These are phyloP conservation scores for Mycena leptocephala DNA, from an alignment of 768 basidiomycete species.

Conservation along the genomic window DNA sequence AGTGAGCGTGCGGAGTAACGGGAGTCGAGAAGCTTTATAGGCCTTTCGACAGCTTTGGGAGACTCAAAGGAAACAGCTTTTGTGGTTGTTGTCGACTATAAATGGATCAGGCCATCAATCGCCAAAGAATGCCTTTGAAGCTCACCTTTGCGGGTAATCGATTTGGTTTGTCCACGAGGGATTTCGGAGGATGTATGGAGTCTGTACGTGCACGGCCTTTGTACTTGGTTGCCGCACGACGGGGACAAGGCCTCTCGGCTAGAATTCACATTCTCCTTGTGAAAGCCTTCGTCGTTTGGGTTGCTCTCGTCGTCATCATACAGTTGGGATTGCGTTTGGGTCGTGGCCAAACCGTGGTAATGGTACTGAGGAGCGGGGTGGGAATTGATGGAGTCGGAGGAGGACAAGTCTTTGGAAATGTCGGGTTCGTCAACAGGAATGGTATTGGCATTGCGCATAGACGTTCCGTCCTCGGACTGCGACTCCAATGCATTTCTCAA, in stretches of 20 bases:
- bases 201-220: conserved; percentile 39
- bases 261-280: conserved; percentile 65
- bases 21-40: conserved; percentile 29
- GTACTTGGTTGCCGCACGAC: conserved; percentile 39
- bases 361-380: conserved; percentile 65
- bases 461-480: conserved; percentile 32
- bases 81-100: conserved; percentile 43
- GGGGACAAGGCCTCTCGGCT: conserved; percentile 22
- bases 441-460: conserved; percentile 30
- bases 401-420: conserved; percentile 54
- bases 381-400: conserved; percentile 55
- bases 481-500: conserved; percentile 62
- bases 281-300: conserved; percentile 57
- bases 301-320: conserved; percentile 53
- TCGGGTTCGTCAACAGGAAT: conserved; percentile 38
- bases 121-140: conserved; percentile 40
- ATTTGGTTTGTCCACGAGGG: conserved; percentile 45
- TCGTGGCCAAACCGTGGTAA: conserved; percentile 70
- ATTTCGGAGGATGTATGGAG: conserved; percentile 43
- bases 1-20: conserved; percentile 35
- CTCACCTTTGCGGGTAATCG: conserved; percentile 47
- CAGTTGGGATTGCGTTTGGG: conserved; percentile 68
- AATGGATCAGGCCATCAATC: conserved; percentile 28
- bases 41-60: conserved; percentile 38
- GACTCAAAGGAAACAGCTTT: conserved; percentile 54